Conservation (phyloP, 2,329 filamentous ascomycete genomes). For the Hymenoscyphus infarciens region DNA sequence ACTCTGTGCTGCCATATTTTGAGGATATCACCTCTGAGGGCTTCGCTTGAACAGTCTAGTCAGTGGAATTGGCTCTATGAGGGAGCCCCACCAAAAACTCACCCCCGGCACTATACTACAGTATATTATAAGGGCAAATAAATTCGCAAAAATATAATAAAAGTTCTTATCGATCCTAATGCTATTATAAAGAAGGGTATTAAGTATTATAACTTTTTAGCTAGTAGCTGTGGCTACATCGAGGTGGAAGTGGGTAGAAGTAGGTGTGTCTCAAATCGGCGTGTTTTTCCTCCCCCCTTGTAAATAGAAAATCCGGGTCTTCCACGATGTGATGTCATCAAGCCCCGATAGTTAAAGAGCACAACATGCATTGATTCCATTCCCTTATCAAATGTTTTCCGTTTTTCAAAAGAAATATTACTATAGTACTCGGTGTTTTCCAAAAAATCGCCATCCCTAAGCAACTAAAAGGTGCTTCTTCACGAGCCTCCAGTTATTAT, state of each 20-base stretch:
- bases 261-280: too few relatives aligned
- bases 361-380: background rate
- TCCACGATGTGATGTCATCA: background rate
- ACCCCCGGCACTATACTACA: too few relatives aligned
- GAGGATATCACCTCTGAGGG: background rate
- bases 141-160: too few relatives aligned
- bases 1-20: too few relatives aligned
- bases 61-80: background rate
- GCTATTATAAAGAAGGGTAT: too few relatives aligned
- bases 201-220: too few relatives aligned
- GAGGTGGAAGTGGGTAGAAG: too few relatives aligned
- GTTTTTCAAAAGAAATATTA: background rate
- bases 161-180: too few relatives aligned
- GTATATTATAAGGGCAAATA: too few relatives aligned
- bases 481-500: conserved; percentile 37
- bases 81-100: too few relatives aligned
- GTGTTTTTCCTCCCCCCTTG: background rate
- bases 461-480: background rate
- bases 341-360: background rate
- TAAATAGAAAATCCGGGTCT: background rate
- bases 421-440: too few relatives aligned
- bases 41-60: background rate
- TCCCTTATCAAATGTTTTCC: background rate
- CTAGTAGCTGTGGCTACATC: too few relatives aligned
- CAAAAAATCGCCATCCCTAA: background rate